Evolutionary conservation across 2,329 filamentous ascomycete genomes (phyloP), one percentile per base, ranked within the genome.

Genomic region (Diaporthe capsici): DNA sequence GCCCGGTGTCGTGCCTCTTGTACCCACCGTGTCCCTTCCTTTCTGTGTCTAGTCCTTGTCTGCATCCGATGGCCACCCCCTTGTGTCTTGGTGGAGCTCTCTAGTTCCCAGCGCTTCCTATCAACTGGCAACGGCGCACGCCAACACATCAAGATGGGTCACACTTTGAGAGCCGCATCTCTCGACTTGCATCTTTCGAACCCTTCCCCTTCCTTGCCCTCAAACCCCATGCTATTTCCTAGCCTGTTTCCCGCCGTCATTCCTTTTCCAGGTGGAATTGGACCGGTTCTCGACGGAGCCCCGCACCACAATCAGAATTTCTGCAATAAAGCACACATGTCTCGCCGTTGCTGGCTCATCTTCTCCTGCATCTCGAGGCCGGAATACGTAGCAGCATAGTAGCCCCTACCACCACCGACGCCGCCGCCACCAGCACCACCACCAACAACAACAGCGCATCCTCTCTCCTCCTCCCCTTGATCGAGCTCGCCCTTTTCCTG

Each of bases 101-200:
- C 86, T 91, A 90, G 89, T 89, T 87, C 71, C 89, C 87, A 88
- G 87, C 87, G 86, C 85, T 86, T 90, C 88, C 88, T 88, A 91
- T 92, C 90, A 92, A 96, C 93, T 96, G 94, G 94, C 90, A 90
- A 92, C 89, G 89, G 93, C 89, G 89, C 88, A 92, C 93, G 95
- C 95, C 95, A 97, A 90, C 95, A 94, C 95, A 97, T 95, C 94
- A 72, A 88, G 87, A 91, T 91, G 90, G 90, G 90, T 91, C 90
- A 90, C 90, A 91, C 89, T 89, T 85, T 89, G 88, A 92, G 90
- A 92, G 91, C 91, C 91, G 90, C 90, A 92, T 91, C 86, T 44
- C 63, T 87, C 85, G 84, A 88, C 88, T 87, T 90, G 89, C 89
- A 88, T 90, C 87, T 90, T 84, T 85, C 85, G 88, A 87, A 85